Evolutionary conservation across 148 eudicot genomes (phyloP), one percentile per base, ranked within the genome.

Genomic region (Euryodendron excelsum): DNA sequence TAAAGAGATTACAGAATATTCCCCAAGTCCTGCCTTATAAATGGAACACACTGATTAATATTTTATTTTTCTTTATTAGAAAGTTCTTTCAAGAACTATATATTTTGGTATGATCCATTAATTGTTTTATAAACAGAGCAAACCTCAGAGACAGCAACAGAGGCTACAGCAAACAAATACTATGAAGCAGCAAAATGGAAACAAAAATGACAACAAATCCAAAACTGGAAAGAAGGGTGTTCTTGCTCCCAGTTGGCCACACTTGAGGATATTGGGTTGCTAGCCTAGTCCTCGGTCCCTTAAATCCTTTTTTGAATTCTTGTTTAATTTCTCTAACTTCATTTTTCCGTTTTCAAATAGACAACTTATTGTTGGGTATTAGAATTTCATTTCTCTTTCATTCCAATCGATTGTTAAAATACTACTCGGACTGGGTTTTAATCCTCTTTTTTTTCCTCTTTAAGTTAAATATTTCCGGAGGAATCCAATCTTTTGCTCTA

Each of bases 241-340:
- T 13, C 39, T n/a, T n/a, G n/a, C 69, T 41, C 59, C 56, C 59
- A 58, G 58, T 61, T 78, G 81, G 81, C 61, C 76, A 78, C 81
- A 72, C 55, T 52, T 78, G 1, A 78, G 60, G 63, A 17, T 78
- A 39, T 47, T 78, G n/a, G 81, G 81, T 36, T 78, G 81, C 69
- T 78, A 78, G 31, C 76, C 69, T 78, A 78, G 31, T 59, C 7
- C 25, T 58, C 28, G 5, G 6, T 23, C 25, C 28, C 2, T 58
- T 23, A n/a, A n/a, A n/a, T n/a, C 62, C 25, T 58, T 23, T 23
- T 23, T 13, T 2, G 14, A 8, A 12, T 8, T 50, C 17, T 0
- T 50, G 2, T 17, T 17, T 3, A 11, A 50, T 50, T 14, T 17
- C 55, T n/a, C n/a, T n/a, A n/a, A n/a, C n/a, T n/a, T n/a, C n/a